These are phyloP conservation scores for Phytopythium boreale DNA, from an alignment of 352 stramenopile genomes.

Conservation along the genomic window DNA sequence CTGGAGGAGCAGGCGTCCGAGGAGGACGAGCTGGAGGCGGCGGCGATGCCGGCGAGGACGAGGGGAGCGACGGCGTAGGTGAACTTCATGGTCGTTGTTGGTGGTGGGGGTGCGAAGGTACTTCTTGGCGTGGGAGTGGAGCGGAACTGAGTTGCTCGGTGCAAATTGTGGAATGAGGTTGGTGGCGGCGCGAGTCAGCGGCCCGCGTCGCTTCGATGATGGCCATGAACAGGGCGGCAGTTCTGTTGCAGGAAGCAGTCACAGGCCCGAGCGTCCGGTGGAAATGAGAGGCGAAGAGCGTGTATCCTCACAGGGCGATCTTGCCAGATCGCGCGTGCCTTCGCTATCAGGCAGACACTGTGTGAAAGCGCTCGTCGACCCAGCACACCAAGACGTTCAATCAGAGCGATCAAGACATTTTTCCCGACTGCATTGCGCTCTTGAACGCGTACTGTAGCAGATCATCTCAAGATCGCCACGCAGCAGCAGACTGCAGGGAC, in stretches of 20 bases:
- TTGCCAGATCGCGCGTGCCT: neutral
- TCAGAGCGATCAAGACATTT: too few relatives aligned
- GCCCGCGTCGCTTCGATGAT: too few relatives aligned
- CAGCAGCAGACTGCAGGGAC: too few relatives aligned
- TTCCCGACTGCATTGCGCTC: too few relatives aligned
- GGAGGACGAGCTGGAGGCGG: slow-evolving; percentile 1
- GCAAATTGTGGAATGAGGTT: slow-evolving; percentile 1
- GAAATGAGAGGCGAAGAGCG: neutral
- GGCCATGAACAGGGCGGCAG: too few relatives aligned
- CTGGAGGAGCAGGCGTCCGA: slow-evolving; percentile 10
- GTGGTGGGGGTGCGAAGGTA: neutral
- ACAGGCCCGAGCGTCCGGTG: too few relatives aligned
- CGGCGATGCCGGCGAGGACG: slow-evolving; percentile 14
- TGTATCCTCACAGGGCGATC: neutral
- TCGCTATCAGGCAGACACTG: neutral
- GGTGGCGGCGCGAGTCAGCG: neutral
- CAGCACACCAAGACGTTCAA: too few relatives aligned
- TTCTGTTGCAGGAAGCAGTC: too few relatives aligned
- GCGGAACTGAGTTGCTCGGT: neutral
- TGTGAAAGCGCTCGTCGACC: too few relatives aligned
- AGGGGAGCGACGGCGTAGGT: slow-evolving; percentile 15
- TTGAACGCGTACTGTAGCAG: too few relatives aligned
- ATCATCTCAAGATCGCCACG: too few relatives aligned
- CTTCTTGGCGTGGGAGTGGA: neutral
- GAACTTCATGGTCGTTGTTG: slow-evolving; percentile 14